Evolutionary conservation across 192 early-diverging fungal genomes (phyloP), one percentile per base, ranked within the genome.

Genomic region (Podila clonocystis): DNA sequence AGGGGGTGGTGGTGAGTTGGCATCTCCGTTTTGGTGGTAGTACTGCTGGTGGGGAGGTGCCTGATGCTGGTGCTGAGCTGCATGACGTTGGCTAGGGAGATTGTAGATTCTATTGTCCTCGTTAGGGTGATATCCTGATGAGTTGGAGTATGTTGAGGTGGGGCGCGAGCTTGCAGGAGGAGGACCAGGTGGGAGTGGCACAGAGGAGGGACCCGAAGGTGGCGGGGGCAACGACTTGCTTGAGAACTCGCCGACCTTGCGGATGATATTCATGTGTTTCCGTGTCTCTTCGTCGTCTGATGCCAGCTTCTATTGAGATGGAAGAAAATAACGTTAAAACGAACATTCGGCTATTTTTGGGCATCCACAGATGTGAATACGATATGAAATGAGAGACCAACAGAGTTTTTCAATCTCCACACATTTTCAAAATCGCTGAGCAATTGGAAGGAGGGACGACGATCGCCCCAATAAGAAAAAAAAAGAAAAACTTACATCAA

Each of bases 241-340:
- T 13, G 77, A 80, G 48, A 69, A 80, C 33, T 80, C 77, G 45
- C 71, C 66, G 1, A 58, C 70, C 50, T 73, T 80, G 41, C 77
- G 70, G 24, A 80, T 73, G 26, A 80, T 69, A 29, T 80, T 70
- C 11, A 79, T 79, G 26, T 72, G 70, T 55, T 48, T 80, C 13
- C 77, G 29, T 11, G 62, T 24, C 24, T 80, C 77, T 48, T 80
- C 77, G 20, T 80, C 77, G 48, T 80, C 77, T 9, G 67, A 58
- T 3, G 70, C 66, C 65, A 73, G 24, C 30, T 69, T 72, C 75
- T 79, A 50, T 48, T 9, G 22, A 57, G 29, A 19, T 58, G 2
- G 5, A 74, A 3, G 20, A 33, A 24, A 67, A 61, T 20, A 65
- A 26, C 52, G 6, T 22, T 55, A 24, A 55, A 45, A 45, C 17